A percentile compares a stretch with the other conserved stretches of the same genome.
Evolutionary conservation across 495 filamentous ascomycete genomes (phyloP).

Genomic region (Annulohypoxylon moriforme): DNA sequence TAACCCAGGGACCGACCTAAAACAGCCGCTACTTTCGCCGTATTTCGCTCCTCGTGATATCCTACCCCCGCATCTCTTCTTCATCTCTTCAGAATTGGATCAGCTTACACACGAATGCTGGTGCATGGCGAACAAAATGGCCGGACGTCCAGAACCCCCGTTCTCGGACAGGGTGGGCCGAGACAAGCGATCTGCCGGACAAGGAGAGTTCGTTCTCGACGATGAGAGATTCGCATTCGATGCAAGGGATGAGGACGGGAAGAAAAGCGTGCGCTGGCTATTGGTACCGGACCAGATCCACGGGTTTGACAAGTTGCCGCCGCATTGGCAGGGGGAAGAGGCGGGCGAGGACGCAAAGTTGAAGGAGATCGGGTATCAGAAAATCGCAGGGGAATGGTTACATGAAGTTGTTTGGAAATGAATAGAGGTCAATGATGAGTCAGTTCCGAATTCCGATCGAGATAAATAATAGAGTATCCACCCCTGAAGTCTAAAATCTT

Average conservation of each 20-base stretch:
- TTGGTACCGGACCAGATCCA: constrained; percentile 56
- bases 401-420: constrained; percentile 48
- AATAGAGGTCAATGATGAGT: neutral
- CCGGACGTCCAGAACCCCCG: constrained; percentile 43
- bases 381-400: constrained; percentile 50
- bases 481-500: neutral
- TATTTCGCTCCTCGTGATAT: constrained; percentile 42
- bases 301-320: constrained; percentile 48
- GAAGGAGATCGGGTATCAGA: constrained; percentile 50
- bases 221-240: constrained; percentile 55
- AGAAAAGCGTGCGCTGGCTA: constrained; percentile 51
- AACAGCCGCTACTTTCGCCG: constrained; percentile 50
- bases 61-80: constrained; percentile 53
- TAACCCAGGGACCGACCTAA: constrained; percentile 21
- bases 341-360: constrained; percentile 44
- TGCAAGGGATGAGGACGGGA: constrained; percentile 38
- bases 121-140: constrained; percentile 51
- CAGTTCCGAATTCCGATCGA: neutral
- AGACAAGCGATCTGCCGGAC: constrained; percentile 32
- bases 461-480: neutral
- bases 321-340: constrained; percentile 35
- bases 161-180: constrained; percentile 40
- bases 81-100: constrained; percentile 67
- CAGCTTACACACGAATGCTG: constrained; percentile 51
- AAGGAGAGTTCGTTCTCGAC: constrained; percentile 37